A percentile compares a stretch with the other conserved stretches of the same genome.
These are phyloP conservation scores for Persicaria tinctoria DNA, from an alignment of 148 eudicot species.

Conservation along the genomic window DNA sequence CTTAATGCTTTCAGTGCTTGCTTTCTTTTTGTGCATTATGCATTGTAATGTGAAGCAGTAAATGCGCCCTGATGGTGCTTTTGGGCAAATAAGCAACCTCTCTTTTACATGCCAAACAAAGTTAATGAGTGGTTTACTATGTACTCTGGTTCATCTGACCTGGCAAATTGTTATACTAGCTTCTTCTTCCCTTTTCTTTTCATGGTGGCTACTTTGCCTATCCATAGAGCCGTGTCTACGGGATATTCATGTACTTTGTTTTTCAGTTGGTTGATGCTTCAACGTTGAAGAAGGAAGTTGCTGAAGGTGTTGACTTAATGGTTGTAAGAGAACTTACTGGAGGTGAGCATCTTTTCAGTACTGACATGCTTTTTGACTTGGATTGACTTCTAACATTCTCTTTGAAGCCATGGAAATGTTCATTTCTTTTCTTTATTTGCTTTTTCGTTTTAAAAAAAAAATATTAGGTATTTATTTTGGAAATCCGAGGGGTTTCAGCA, in stretches of 20 bases:
- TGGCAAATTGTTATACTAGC: background rate
- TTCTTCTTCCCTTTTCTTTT: background rate
- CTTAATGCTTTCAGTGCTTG: background rate
- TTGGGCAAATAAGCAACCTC: background rate
- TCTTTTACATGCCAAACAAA: background rate
- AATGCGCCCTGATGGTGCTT: background rate
- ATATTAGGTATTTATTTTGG: constrained; percentile 87
- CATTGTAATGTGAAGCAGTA: background rate
- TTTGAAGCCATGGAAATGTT: background rate
- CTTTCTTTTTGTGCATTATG: background rate
- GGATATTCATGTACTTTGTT: background rate
- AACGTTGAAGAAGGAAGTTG: constrained; percentile 87
- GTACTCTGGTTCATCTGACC: background rate
- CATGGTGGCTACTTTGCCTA: background rate
- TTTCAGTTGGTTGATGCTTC: constrained; percentile 81
- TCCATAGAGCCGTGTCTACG: background rate
- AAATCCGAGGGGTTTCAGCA: constrained; percentile 83
- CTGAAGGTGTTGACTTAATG: constrained; percentile 97
- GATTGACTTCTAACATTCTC: background rate
- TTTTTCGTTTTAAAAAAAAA: background rate
- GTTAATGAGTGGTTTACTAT: background rate
- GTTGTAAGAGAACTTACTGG: constrained; percentile 96
- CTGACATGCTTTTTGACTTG: background rate
- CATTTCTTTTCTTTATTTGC: background rate
- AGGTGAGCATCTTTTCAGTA: constrained; percentile 37